Evolutionary conservation across 2,329 filamentous ascomycete species (phyloP).

Genomic region (Aspergillus jensenii): DNA sequence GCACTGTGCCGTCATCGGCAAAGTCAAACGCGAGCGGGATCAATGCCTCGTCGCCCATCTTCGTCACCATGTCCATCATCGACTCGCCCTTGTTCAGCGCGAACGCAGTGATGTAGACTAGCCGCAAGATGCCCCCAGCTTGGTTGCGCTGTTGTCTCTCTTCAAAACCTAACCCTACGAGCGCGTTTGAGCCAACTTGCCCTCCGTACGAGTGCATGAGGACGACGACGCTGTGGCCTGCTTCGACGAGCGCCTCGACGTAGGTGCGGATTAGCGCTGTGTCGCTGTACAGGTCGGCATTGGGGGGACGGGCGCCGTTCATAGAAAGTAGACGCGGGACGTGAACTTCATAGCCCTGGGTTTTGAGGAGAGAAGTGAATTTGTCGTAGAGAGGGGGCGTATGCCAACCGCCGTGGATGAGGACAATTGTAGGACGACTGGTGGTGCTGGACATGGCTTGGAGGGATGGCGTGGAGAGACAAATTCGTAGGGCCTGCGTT

Average conservation of each 20-base stretch:
- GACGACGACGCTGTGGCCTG: conserved; percentile 3
- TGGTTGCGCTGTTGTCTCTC: background rate
- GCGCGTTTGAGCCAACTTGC: conserved; percentile 11
- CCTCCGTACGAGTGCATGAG: conserved; percentile 16
- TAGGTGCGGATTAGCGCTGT: background rate
- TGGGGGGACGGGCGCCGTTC: conserved; percentile 11
- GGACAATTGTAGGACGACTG: background rate
- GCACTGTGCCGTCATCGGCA: background rate
- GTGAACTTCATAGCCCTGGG: conserved; percentile 7
- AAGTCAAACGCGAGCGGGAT: conserved; percentile 10
- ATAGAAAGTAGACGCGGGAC: background rate
- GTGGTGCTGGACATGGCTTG: too few species aligned
- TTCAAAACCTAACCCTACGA: background rate
- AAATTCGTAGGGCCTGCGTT: too few species aligned
- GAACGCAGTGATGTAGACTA: background rate
- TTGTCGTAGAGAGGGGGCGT: conserved; percentile 1
- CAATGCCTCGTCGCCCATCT: background rate
- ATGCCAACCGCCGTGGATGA: conserved; percentile 11
- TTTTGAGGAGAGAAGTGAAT: background rate
- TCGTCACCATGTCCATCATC: conserved; percentile 6
- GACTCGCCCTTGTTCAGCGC: background rate
- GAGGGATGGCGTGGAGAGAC: too few species aligned
- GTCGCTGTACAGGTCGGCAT: conserved; percentile 7
- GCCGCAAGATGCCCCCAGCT: background rate
- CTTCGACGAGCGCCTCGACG: background rate